Conservation (phyloP, 345 rosid species). For the Eutrema yunnanense region DNA sequence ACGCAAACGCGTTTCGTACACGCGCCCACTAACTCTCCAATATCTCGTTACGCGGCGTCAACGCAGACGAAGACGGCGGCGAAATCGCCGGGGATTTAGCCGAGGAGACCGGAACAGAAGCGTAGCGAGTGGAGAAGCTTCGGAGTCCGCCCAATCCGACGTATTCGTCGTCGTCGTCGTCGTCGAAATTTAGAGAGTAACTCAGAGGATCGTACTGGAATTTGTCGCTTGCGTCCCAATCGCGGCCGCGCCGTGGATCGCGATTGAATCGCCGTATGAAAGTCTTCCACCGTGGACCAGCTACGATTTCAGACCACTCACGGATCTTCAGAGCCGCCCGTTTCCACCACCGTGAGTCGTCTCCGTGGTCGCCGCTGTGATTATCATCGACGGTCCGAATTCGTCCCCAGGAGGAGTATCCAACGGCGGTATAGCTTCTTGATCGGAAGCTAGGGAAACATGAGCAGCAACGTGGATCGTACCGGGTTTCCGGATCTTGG, state of each 20-base stretch:
- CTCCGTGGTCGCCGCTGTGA: conserved; percentile 19
- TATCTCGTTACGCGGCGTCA: conserved; percentile 23
- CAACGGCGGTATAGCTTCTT: conserved; percentile 34
- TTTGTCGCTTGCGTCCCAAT: conserved; percentile 43
- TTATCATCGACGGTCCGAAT: conserved; percentile 28
- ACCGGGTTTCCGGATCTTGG: conserved; percentile 23
- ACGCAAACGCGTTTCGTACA: conserved; percentile 20
- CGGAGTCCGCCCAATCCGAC: conserved; percentile 33
- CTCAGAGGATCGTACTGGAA: conserved; percentile 86
- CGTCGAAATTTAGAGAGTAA: conserved; percentile 83
- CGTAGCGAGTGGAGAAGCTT: conserved; percentile 66
- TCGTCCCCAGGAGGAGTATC: conserved; percentile 50
- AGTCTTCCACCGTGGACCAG: conserved; percentile 97
- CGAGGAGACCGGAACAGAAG: conserved; percentile 35
- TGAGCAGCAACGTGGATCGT: conserved; percentile 44
- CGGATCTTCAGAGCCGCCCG: conserved; percentile 51
- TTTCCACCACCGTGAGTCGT: conserved; percentile 47
- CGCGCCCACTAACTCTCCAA: conserved; percentile 23
- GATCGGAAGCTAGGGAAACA: conserved; percentile 52
- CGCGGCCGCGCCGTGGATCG: conserved; percentile 31
- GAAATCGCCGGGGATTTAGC: conserved; percentile 15
- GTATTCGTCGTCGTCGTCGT: conserved; percentile 39
- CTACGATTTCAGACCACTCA: conserved; percentile 93
- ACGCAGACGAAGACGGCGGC: conserved; percentile 2
- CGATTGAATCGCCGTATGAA: conserved; percentile 84